These are phyloP conservation scores for Arthroderma uncinatum DNA, from an alignment of 2,329 filamentous ascomycete genomes.

Conservation along the genomic window DNA sequence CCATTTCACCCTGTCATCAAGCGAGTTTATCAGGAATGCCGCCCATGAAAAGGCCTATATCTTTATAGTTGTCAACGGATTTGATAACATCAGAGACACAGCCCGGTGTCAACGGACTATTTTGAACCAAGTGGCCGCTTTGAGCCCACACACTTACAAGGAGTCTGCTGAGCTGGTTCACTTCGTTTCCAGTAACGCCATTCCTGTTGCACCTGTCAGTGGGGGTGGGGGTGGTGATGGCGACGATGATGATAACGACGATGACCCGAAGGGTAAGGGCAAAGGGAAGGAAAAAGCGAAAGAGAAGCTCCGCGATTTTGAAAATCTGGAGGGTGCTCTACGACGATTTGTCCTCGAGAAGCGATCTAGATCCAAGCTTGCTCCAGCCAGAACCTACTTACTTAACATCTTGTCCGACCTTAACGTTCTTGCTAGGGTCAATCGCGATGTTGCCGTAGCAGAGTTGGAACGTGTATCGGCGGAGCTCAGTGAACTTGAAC, in stretches of 20 bases:
- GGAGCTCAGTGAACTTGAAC: slow-evolving; percentile 73
- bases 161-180: slow-evolving; percentile 88
- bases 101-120: slow-evolving; percentile 85
- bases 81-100: slow-evolving; percentile 87
- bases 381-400: slow-evolving; percentile 89
- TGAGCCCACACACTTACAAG: slow-evolving; percentile 90
- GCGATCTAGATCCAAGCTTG: slow-evolving; percentile 85
- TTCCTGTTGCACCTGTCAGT: slow-evolving; percentile 59
- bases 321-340: slow-evolving; percentile 75
- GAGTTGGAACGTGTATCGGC: slow-evolving; percentile 73
- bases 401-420: slow-evolving; percentile 87
- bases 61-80: slow-evolving; percentile 97
- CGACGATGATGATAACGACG: slow-evolving; percentile 39
- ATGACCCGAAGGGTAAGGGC: slow-evolving; percentile 21
- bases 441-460: slow-evolving; percentile 71
- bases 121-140: slow-evolving; percentile 69
- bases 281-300: slow-evolving; percentile 71
- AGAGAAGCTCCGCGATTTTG: slow-evolving; percentile 79
- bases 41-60: slow-evolving; percentile 97
- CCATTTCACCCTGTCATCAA: slow-evolving; percentile 95
- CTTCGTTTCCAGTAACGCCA: slow-evolving; percentile 93
- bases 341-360: slow-evolving; percentile 93
- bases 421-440: slow-evolving; percentile 69
- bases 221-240: slow-evolving; percentile 43
- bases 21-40: slow-evolving; percentile 92